Conservation (phyloP, 1,139 yeast species). For the Kodamaea sp. region DNA sequence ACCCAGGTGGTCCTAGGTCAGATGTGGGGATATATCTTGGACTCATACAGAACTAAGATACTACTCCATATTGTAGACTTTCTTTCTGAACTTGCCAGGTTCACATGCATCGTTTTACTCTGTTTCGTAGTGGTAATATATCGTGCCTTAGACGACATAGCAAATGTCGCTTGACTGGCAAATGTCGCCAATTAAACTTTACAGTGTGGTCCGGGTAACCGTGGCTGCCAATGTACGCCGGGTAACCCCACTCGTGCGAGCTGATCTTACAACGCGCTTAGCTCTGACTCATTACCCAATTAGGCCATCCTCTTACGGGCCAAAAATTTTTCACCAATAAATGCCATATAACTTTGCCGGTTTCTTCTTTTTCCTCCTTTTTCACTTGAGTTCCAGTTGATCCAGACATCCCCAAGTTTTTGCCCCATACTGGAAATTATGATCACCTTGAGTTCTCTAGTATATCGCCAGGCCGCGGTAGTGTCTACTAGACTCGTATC, state of each 20-base stretch:
- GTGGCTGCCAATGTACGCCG: conserved; percentile 7
- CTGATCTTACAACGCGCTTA: conserved; percentile 42
- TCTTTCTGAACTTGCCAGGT: too few relatives aligned
- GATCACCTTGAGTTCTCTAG: conserved; percentile 8
- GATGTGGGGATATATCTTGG: too few relatives aligned
- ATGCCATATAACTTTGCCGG: conserved; percentile 10
- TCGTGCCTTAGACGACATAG: too few relatives aligned
- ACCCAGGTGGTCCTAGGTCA: too few relatives aligned
- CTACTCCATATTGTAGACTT: too few relatives aligned
- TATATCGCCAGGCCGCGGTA: conserved; percentile 3
- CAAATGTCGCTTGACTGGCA: too few relatives aligned
- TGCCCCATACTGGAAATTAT: conserved; percentile 4
- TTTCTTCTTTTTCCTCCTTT: conserved; percentile 3
- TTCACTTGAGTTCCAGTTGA: conserved; percentile 2
- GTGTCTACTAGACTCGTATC: conserved; percentile 1
- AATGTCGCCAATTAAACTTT: too few relatives aligned
- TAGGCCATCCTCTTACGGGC: conserved; percentile 20
- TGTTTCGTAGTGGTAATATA: too few relatives aligned
- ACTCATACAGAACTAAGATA: too few relatives aligned
- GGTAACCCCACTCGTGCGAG: conserved; percentile 19
- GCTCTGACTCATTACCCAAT: conserved; percentile 38
- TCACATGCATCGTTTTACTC: too few relatives aligned
- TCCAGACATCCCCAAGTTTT: too few relatives aligned
- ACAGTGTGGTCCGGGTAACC: conserved; percentile 1
- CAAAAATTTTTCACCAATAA: conserved; percentile 14